Conservation (phyloP, 2,329 filamentous ascomycete species). For the Cephalotrichum gorgonifer region DNA sequence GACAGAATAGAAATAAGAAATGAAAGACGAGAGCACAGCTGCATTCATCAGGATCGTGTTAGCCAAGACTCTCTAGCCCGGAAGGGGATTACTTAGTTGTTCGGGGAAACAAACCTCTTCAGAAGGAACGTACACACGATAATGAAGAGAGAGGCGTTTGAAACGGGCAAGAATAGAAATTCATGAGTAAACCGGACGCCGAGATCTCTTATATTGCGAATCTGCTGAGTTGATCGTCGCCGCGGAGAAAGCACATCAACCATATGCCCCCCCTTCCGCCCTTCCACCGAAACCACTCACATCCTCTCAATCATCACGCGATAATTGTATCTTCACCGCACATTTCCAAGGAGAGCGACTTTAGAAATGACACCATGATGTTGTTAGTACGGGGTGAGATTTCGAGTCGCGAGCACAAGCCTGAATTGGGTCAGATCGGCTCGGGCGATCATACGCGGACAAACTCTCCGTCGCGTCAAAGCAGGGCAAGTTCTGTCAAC, state of each 20-base stretch:
- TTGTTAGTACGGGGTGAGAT: background rate
- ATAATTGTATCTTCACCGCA: background rate
- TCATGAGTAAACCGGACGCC: background rate
- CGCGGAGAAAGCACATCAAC: too few species aligned
- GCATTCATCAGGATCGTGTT: background rate
- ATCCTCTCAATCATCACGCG: too few species aligned
- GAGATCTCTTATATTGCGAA: background rate
- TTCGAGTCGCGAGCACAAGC: background rate
- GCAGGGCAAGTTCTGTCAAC: background rate
- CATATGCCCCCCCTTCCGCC: too few species aligned
- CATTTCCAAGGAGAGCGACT: background rate
- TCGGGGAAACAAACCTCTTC: background rate
- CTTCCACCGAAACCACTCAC: too few species aligned
- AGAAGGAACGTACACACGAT: background rate
- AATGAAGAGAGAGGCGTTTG: background rate
- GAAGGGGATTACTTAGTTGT: background rate
- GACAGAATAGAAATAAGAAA: background rate
- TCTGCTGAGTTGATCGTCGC: background rate
- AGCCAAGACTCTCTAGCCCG: background rate
- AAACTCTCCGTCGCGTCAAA: background rate
- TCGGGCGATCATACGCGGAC: constrained; percentile 1
- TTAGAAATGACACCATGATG: background rate
- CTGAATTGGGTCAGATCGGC: background rate
- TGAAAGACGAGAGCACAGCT: constrained; percentile 1
- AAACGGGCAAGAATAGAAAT: background rate